Conservation (phyloP, 805 yeast species). For the Starmerella roubikii region DNA sequence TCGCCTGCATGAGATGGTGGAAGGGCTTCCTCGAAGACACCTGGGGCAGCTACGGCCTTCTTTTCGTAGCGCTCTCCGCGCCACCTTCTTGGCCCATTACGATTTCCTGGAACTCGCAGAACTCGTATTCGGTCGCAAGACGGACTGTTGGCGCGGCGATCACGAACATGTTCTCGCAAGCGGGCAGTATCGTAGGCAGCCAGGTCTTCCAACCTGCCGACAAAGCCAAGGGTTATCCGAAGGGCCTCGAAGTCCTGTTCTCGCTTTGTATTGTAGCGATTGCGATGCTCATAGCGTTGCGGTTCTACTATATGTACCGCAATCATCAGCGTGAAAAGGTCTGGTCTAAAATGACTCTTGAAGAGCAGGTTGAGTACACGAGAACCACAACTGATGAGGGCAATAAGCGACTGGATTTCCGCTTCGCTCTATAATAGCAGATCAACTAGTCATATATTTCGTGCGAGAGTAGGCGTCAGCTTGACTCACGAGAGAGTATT, state of each 20-base stretch:
- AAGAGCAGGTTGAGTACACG: conserved; percentile 39
- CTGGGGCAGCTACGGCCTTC: conserved; percentile 25
- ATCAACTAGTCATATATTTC: too few relatives aligned
- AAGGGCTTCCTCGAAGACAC: conserved; percentile 15
- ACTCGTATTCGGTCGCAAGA: conserved; percentile 48
- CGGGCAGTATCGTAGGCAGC: conserved; percentile 40
- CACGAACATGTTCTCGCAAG: conserved; percentile 51
- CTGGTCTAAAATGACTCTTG: conserved; percentile 40
- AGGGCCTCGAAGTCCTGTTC: conserved; percentile 36
- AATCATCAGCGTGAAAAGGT: conserved; percentile 28
- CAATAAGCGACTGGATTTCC: conserved; percentile 43
- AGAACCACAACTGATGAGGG: conserved; percentile 39
- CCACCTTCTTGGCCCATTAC: conserved; percentile 21
- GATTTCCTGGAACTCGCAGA: conserved; percentile 41
- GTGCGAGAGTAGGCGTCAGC: too few relatives aligned
- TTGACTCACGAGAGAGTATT: too few relatives aligned
- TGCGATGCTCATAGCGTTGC: conserved; percentile 18
- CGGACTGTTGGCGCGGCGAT: conserved; percentile 54
- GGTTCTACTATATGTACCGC: conserved; percentile 25
- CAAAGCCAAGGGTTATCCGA: conserved; percentile 43
- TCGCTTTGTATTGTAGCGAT: conserved; percentile 19
- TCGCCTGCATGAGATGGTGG: conserved; percentile 20
- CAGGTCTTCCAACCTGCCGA: conserved; percentile 47
- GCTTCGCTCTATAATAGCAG: conserved; percentile 23
- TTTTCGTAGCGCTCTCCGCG: conserved; percentile 21